Base-by-base conservation (phyloP, 306 rosid genomes). In the Arachis stenosperma region DNA sequence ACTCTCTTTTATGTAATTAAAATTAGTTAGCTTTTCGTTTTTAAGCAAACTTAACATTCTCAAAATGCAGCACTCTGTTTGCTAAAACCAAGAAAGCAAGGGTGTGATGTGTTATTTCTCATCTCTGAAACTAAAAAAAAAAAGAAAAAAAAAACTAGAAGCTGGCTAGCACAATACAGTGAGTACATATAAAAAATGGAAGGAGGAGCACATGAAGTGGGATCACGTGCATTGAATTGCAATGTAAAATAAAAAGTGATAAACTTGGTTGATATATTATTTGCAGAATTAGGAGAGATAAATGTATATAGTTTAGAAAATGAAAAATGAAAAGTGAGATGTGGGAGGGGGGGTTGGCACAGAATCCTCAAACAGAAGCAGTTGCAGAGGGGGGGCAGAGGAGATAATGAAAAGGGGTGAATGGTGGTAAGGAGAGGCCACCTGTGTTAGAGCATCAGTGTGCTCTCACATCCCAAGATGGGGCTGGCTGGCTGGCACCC, bases 351-450 rank as follows among this genome's bases (percentile, higher is more conserved):
- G 37, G 4, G 4, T 4, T 2, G 37, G 37, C 67, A 72, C 53
- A 33, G 53, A 70, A 43, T 61, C 65, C 12, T 51, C 55, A 61
- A 48, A 10, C n/a, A 8, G 11, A 61, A 48, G 4, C n/a, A 8
- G 11, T 10, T 46, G 37, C 37, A 33, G 37, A 33, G 4, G 37
- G 4, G 37, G 4, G 37, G 37, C 37, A 33, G 37, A 33, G 37
- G 37, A 33, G 51, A 46, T 42, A 69, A 70, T 61, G 70, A 58
- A 8, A 75, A 58, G 9, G 37, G 42, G 69, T 76, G 47, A 58
- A 58, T 60, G 80, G 69, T 59, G 43, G 60, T 15, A 65, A 65
- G 67, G 62, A 65, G 69, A 48, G 9, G 61, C 80, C 80, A 67
- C 55, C 59, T 59, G 59, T 65, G 54, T 4, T 62, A 33, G 37